Evolutionary conservation across 2,329 filamentous ascomycete species (phyloP).

Genomic region (Beauveria pseudobassiana): DNA sequence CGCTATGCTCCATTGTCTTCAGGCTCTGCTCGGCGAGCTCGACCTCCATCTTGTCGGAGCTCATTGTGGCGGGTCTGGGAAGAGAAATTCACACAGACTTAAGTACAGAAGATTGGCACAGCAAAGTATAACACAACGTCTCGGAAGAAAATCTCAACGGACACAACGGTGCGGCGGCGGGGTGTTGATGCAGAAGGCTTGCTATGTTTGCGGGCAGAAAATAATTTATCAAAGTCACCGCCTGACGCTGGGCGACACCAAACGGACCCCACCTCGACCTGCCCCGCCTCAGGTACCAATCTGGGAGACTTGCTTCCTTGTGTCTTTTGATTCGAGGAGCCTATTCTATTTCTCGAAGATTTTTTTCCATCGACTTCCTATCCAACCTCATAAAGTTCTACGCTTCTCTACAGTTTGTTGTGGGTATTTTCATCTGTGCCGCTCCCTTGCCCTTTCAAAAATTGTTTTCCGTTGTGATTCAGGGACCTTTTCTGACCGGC

Average conservation of each 20-base stretch:
- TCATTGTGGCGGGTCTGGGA: slow-evolving; percentile 29
- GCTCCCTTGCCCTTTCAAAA: neutral
- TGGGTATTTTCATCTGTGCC: neutral
- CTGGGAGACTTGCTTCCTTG: neutral
- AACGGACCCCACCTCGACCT: slow-evolving; percentile 6
- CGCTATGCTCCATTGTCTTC: slow-evolving; percentile 78
- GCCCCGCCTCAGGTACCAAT: slow-evolving; percentile 9
- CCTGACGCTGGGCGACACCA: slow-evolving; percentile 12
- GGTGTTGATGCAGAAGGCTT: slow-evolving; percentile 4
- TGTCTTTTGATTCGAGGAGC: neutral
- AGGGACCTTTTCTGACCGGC: neutral
- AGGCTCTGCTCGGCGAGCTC: slow-evolving; percentile 55
- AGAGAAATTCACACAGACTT: neutral
- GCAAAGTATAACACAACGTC: neutral
- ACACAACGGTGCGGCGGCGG: slow-evolving; percentile 2
- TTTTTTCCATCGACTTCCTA: neutral
- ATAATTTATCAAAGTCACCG: slow-evolving; percentile 22
- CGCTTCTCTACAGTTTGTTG: neutral
- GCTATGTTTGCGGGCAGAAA: slow-evolving; percentile 23
- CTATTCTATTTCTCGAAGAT: too few relatives aligned
- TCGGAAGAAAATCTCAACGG: neutral
- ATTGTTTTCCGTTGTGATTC: neutral
- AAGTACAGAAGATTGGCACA: neutral
- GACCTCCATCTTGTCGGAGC: slow-evolving; percentile 48
- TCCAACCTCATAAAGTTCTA: neutral